Conservation (phyloP, 2,329 filamentous ascomycete genomes). For the Fusarium armeniacum region DNA sequence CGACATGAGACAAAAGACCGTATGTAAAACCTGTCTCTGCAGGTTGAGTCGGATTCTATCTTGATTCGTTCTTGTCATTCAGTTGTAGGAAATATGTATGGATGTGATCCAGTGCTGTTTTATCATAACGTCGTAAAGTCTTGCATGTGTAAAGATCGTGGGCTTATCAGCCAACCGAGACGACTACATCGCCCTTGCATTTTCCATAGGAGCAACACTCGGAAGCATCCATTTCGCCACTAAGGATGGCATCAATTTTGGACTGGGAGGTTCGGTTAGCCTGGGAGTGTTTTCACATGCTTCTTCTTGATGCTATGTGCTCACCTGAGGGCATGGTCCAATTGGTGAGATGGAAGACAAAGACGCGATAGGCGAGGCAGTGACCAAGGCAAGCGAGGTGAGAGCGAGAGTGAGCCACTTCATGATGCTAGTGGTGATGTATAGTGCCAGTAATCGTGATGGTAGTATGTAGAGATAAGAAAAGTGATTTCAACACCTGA, state of each 20-base stretch:
- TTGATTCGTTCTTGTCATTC: not conserved
- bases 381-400: conserved; percentile 26
- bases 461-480: not conserved
- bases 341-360: conserved; percentile 51
- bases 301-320: conserved; percentile 15
- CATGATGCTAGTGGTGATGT: conserved; percentile 29
- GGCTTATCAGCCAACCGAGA: conserved; percentile 58
- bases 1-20: not conserved
- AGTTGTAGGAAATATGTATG: conserved; percentile 9
- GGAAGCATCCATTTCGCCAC: conserved; percentile 62
- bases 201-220: conserved; percentile 68
- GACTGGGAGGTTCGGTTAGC: conserved; percentile 41
- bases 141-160: conserved; percentile 10
- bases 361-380: conserved; percentile 37
- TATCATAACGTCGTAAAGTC: conserved; percentile 45
- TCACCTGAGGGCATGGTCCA: conserved; percentile 55
- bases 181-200: conserved; percentile 65
- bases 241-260: conserved; percentile 61
- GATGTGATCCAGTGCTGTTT: conserved; percentile 5
- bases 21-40: not conserved
- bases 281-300: not conserved
- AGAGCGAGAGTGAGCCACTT: conserved; percentile 44
- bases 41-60: conserved; percentile 12
- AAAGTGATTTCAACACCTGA: not conserved
- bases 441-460: not conserved